Evolutionary conservation across 176 grass and related monocot genomes (phyloP).

Genomic region (Aegilops tauschii): DNA sequence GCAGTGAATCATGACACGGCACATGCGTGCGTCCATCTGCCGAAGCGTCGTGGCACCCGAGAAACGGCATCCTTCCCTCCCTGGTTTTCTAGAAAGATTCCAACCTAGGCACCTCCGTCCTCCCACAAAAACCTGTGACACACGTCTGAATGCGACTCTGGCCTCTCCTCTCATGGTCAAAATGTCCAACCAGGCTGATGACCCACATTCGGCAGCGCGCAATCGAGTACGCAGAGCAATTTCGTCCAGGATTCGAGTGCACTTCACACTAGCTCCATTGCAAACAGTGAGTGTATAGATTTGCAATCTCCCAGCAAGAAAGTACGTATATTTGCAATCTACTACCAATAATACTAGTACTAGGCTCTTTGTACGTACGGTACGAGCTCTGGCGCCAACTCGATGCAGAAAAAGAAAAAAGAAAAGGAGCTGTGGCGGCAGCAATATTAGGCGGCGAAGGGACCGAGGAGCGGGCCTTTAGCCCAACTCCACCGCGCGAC

Average conservation of each 20-base stretch:
- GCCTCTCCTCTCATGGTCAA: neutral
- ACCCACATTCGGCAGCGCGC: neutral
- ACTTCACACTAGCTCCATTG: too few relatives aligned
- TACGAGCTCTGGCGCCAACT: too few relatives aligned
- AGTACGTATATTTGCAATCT: neutral
- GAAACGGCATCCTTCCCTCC: too few relatives aligned
- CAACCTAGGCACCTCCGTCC: neutral
- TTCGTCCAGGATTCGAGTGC: too few relatives aligned
- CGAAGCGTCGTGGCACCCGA: too few relatives aligned
- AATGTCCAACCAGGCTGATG: neutral
- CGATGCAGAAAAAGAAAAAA: too few relatives aligned
- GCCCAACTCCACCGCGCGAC: too few relatives aligned
- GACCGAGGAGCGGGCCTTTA: neutral
- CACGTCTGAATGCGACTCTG: neutral
- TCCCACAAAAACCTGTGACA: neutral
- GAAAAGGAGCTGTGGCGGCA: neutral
- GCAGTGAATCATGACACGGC: too few relatives aligned
- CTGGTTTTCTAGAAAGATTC: neutral
- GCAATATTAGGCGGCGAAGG: neutral
- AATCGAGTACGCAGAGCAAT: neutral
- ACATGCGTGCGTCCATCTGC: too few relatives aligned
- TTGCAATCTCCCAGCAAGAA: neutral
- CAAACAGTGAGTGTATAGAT: too few relatives aligned
- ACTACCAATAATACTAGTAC: too few relatives aligned
- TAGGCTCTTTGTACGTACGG: too few relatives aligned